Base-by-base conservation (phyloP, 192 early-diverging fungal genomes). In the Podila horticola region DNA sequence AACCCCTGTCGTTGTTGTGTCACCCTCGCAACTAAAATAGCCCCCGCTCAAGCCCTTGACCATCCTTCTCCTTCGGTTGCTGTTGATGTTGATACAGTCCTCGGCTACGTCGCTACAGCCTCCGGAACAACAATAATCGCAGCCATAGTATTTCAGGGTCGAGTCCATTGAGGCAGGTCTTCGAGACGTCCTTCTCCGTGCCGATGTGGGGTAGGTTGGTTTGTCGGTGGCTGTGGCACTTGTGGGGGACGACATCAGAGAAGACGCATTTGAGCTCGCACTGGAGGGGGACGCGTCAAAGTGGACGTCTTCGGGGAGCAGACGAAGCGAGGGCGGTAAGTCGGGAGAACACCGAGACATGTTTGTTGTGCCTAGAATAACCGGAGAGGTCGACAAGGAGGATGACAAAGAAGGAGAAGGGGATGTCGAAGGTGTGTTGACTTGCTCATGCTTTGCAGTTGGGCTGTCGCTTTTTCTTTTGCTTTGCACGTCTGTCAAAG, bases 391-490 rank as follows among this genome's bases (percentile, higher is more conserved):
- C 15, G 41, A 45, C 41, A 45, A 45, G 13, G 55, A 17, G 9
- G 72, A 67, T 24, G 58, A 30, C 28, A 48, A 61, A 55, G 62
- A 41, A 61, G 62, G 31, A 59, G 62, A 48, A 34, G 50, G 38
- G 19, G 62, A 51, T 10, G 4, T 7, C 9, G 34, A 36, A 15
- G 57, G 60, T 58, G 36, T 22, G 15, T 45, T 45, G 41, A 2
- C 41, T 45, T 45, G 41, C 41, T 45, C 41, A 12, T 45, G 41
- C 41, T 17, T 45, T 45, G 41, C 41, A 45, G 41, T 45, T 45
- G 41, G 41, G 41, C 41, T 45, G 41, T 45, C 2, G 41, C 12
- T 17, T 45, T 45, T 45, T 45, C 41, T 12, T 45, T 45, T 2
- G 41, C 41, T 45, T 45, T 45, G 41, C 4, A 8, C 41, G 41